A percentile compares a stretch with the other conserved stretches of the same genome.
Conservation (phyloP, 2,329 filamentous ascomycete species). For the Escovopsis sp. region DNA sequence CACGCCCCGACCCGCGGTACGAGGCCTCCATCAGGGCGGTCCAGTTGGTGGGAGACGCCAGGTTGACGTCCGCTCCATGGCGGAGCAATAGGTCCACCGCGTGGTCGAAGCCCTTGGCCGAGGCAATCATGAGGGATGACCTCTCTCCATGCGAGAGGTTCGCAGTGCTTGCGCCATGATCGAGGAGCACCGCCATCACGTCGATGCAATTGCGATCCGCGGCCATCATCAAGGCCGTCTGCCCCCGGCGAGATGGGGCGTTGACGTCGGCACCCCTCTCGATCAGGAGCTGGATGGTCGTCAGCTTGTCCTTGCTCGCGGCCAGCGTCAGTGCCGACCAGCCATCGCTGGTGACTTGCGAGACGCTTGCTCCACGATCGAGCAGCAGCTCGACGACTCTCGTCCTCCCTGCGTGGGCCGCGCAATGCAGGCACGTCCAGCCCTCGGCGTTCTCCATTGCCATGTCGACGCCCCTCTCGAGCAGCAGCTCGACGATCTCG, state of each 20-base stretch:
- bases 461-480: slow-evolving; percentile 4
- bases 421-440: slow-evolving; percentile 5
- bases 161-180: slow-evolving; percentile 1
- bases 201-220: slow-evolving; percentile 1
- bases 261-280: slow-evolving; percentile 2
- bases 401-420: slow-evolving; percentile 1
- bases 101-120: slow-evolving; percentile 1
- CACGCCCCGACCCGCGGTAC: neutral
- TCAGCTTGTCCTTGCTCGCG: neutral
- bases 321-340: slow-evolving; percentile 5
- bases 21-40: slow-evolving; percentile 4
- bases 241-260: neutral
- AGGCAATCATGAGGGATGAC: slow-evolving; percentile 2
- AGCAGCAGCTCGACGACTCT: slow-evolving; percentile 4
- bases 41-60: slow-evolving; percentile 1
- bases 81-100: slow-evolving; percentile 1
- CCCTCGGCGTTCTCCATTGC: neutral
- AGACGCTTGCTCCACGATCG: slow-evolving; percentile 1
- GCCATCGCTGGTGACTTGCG: neutral
- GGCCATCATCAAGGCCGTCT: slow-evolving; percentile 5
- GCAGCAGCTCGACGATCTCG: slow-evolving; percentile 2
- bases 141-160: neutral
- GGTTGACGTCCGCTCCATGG: slow-evolving; percentile 3
- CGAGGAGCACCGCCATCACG: slow-evolving; percentile 1
- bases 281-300: neutral